These are phyloP conservation scores for Melanogaster broomeanus DNA, from an alignment of 768 basidiomycete species.

Conservation along the genomic window DNA sequence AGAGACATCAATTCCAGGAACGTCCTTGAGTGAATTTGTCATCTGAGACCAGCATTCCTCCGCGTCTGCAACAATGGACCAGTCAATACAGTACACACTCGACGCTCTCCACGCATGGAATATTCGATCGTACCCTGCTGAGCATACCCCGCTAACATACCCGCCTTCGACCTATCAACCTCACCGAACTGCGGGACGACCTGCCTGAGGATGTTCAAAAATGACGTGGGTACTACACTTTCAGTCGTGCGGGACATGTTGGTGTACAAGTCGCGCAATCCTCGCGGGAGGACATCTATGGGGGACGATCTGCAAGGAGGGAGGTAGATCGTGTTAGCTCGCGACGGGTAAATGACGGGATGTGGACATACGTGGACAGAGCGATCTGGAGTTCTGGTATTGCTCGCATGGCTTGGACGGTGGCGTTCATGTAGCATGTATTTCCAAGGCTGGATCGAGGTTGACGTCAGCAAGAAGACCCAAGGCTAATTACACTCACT, in stretches of 20 bases:
- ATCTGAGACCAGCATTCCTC: constrained; percentile 89
- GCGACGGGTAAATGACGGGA: neutral
- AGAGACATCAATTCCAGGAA: constrained; percentile 47
- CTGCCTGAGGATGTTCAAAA: constrained; percentile 70
- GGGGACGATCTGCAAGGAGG: constrained; percentile 33
- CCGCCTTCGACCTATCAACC: constrained; percentile 46
- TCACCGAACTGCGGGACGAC: constrained; percentile 93
- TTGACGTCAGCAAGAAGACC: neutral
- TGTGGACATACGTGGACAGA: constrained; percentile 53
- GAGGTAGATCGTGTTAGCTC: neutral
- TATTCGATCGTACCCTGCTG: constrained; percentile 62
- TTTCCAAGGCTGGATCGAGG: constrained; percentile 66
- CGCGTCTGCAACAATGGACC: constrained; percentile 56
- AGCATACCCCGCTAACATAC: constrained; percentile 55
- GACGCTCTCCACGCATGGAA: neutral
- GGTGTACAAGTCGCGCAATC: constrained; percentile 68
- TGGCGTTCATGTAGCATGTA: constrained; percentile 98
- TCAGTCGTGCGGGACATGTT: constrained; percentile 78
- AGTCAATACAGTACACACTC: neutral
- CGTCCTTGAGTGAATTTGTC: constrained; percentile 68
- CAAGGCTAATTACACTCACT: constrained; percentile 42
- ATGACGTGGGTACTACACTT: constrained; percentile 65
- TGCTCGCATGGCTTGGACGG: constrained; percentile 89
- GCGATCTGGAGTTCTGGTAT: constrained; percentile 87
- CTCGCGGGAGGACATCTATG: constrained; percentile 44